Evolutionary conservation across 108 stramenopile species (phyloP).

Genomic region (Skeletonema grethae): DNA sequence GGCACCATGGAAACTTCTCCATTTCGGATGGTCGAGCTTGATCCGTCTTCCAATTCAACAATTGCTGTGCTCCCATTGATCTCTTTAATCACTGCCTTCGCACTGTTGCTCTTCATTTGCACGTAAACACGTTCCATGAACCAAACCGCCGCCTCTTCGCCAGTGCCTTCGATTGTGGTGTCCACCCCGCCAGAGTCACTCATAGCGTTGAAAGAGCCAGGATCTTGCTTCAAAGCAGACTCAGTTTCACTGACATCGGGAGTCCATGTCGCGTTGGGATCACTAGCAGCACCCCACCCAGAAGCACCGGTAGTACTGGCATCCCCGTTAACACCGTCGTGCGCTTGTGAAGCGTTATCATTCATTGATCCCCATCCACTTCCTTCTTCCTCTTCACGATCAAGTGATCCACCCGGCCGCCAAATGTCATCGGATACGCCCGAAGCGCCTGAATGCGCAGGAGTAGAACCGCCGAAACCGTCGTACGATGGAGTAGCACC

Average conservation of each 20-base stretch:
- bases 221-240: conserved; percentile 39
- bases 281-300: conserved; percentile 62
- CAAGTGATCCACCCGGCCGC: conserved; percentile 82
- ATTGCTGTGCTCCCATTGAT: conserved; percentile 74
- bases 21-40: conserved; percentile 58
- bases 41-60: conserved; percentile 78
- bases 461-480: conserved; percentile 46
- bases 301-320: conserved; percentile 16
- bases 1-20: conserved; percentile 75
- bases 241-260: conserved; percentile 32
- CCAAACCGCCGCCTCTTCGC: conserved; percentile 84
- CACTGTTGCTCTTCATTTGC: conserved; percentile 61
- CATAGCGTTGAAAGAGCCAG: conserved; percentile 34
- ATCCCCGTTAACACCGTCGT: conserved; percentile 41
- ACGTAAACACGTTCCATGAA: conserved; percentile 94
- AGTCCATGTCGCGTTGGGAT: conserved; percentile 58
- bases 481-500: conserved; percentile 57
- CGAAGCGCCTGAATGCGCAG: conserved; percentile 29
- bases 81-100: conserved; percentile 80
- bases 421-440: conserved; percentile 78
- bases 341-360: conserved; percentile 37
- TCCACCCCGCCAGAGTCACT: conserved; percentile 51
- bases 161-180: conserved; percentile 51
- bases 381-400: conserved; percentile 46
- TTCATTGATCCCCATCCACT: conserved; percentile 56